Conservation (phyloP, 1,284 basidiomycete genomes). For the Irpex rosettiformis region DNA sequence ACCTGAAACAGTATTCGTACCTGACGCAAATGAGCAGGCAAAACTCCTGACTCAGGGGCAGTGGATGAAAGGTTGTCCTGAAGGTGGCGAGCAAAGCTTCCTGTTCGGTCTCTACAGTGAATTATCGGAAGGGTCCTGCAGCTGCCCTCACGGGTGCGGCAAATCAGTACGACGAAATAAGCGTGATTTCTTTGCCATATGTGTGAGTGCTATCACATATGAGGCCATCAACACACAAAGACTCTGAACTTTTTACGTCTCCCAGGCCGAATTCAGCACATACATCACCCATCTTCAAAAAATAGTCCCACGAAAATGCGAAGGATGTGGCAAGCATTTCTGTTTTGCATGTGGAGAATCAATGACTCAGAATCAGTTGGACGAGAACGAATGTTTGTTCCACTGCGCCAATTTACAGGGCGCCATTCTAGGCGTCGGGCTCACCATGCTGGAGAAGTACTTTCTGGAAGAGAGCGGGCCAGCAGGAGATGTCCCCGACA, state of each 20-base stretch:
- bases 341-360: slow-evolving; percentile 85
- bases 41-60: slow-evolving; percentile 82
- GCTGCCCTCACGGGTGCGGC: slow-evolving; percentile 75
- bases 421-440: slow-evolving; percentile 79
- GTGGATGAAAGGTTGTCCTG: slow-evolving; percentile 96
- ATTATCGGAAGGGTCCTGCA: slow-evolving; percentile 58
- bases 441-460: slow-evolving; percentile 72
- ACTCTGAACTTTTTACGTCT: neutral
- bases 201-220: slow-evolving; percentile 53
- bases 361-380: slow-evolving; percentile 36
- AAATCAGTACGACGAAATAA: slow-evolving; percentile 54
- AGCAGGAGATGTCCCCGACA: slow-evolving; percentile 19
- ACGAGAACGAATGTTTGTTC: slow-evolving; percentile 60
- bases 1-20: slow-evolving; percentile 50
- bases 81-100: slow-evolving; percentile 86
- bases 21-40: slow-evolving; percentile 43
- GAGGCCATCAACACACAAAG: neutral
- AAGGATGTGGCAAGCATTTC: slow-evolving; percentile 59
- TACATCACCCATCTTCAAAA: slow-evolving; percentile 65
- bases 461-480: slow-evolving; percentile 52
- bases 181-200: slow-evolving; percentile 78
- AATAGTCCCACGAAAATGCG: slow-evolving; percentile 60
- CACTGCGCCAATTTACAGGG: slow-evolving; percentile 89
- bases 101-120: slow-evolving; percentile 81
- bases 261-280: slow-evolving; percentile 63